Percentiles rank a stretch among this genome's conserved stretches.
Conservation (phyloP, 2,329 filamentous ascomycete genomes). For the Penicillium paneum region DNA sequence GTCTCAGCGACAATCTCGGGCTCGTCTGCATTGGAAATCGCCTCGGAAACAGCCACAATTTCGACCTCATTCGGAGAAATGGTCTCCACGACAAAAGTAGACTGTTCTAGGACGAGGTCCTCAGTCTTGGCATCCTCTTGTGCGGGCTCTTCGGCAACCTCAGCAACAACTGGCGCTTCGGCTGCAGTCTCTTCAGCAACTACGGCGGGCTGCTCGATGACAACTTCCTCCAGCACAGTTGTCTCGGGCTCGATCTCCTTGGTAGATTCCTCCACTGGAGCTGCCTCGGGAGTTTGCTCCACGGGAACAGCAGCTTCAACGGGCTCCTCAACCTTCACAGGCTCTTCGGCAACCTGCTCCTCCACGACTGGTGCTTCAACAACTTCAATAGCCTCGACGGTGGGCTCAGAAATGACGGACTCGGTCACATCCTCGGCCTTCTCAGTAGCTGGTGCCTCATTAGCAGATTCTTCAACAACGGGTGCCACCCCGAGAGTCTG, state of each 20-base stretch:
- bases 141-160: background rate
- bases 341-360: background rate
- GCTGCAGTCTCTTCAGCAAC: background rate
- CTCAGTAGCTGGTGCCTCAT: background rate
- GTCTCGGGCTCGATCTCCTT: constrained; percentile 4
- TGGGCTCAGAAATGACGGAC: background rate
- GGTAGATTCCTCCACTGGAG: background rate
- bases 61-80: background rate
- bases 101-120: background rate
- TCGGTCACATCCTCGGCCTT: background rate
- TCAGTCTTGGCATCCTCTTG: background rate
- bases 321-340: background rate
- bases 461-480: background rate
- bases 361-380: background rate
- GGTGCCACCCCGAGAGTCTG: background rate
- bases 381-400: background rate
- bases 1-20: background rate
- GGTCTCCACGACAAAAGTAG: background rate
- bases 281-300: background rate
- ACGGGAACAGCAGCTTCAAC: background rate
- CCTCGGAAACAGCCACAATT: background rate
- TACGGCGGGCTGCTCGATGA: background rate
- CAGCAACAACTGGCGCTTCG: background rate
- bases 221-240: background rate
- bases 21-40: background rate